phyloP scores from a whole-genome alignment of 1,139 yeast species.

The Hansenula lynferdii region DNA sequence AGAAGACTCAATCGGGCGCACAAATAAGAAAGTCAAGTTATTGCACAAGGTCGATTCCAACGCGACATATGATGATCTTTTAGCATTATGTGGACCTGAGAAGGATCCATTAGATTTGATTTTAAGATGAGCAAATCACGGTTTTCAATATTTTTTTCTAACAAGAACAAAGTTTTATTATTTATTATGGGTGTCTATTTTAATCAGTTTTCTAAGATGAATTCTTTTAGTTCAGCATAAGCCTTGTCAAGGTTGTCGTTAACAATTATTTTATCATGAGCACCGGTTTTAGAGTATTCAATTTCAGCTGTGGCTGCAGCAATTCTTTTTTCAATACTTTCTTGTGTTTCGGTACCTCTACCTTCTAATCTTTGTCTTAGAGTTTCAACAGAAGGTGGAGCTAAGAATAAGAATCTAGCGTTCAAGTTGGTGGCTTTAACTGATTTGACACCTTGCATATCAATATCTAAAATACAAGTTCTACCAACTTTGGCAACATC shows the following conservation, averaged over 20 bases:
- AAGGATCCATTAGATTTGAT: constrained; percentile 18
- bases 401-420: constrained; percentile 80
- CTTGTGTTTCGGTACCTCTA: constrained; percentile 93
- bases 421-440: constrained; percentile 79
- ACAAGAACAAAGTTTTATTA: background rate
- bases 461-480: constrained; percentile 90
- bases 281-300: constrained; percentile 85
- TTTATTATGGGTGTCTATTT: background rate
- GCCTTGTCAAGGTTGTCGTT: constrained; percentile 92
- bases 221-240: constrained; percentile 71
- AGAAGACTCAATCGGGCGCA: no score
- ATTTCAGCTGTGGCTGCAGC: constrained; percentile 84
- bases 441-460: constrained; percentile 97
- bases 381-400: constrained; percentile 87
- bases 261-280: constrained; percentile 84
- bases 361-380: constrained; percentile 69
- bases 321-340: constrained; percentile 76
- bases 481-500: constrained; percentile 47
- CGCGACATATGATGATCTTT: constrained; percentile 5
- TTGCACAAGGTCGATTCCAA: constrained; percentile 7
- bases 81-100: constrained; percentile 10
- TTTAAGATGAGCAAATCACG: background rate
- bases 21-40: constrained; percentile 4
- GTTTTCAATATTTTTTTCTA: no score
- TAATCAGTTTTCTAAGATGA: constrained; percentile 42